Conservation (phyloP, 2,329 filamentous ascomycete genomes). For the Sphaerulina vaccinii region DNA sequence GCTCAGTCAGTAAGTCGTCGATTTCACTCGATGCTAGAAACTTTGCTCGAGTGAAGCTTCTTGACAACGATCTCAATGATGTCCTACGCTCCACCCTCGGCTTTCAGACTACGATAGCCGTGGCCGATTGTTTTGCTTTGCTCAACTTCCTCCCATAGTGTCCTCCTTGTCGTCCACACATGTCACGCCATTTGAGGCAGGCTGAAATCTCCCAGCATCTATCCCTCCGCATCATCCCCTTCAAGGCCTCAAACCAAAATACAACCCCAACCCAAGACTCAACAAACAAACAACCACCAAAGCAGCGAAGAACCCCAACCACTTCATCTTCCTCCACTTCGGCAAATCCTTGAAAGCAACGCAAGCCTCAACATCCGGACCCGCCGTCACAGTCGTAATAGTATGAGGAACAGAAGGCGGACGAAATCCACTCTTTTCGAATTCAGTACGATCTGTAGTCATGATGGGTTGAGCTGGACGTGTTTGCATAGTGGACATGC, state of each 20-base stretch:
- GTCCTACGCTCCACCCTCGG: no score
- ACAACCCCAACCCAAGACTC: constrained; percentile 1
- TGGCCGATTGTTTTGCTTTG: no score
- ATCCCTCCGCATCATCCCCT: no score
- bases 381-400: background rate
- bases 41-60: no score
- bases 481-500: background rate
- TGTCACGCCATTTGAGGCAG: no score
- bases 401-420: background rate
- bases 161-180: no score
- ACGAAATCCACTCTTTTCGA: background rate
- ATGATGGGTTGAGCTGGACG: background rate
- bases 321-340: background rate
- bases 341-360: background rate
- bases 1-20: no score
- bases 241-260: constrained; percentile 2
- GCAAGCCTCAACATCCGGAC: background rate
- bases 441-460: background rate
- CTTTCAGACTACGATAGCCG: no score
- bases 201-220: no score
- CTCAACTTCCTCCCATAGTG: no score
- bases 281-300: background rate
- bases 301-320: background rate
- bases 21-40: no score
- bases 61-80: no score